phyloP scores from a whole-genome alignment of 352 stramenopile genomes.

The Saprolegnia diclina region DNA sequence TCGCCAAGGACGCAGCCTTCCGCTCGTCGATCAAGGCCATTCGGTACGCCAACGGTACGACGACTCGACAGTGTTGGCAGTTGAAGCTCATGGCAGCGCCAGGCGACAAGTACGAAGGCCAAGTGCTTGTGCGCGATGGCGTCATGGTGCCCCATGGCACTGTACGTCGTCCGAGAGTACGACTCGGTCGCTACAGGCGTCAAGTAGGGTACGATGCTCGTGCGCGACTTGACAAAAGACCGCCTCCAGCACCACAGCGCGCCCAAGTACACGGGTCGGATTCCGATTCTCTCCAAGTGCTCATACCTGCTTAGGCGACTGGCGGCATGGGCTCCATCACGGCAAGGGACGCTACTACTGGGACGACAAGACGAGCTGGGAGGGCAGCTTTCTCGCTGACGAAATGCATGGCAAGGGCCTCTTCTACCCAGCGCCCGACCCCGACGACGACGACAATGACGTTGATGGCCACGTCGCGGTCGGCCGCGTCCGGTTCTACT shows the following conservation, averaged over 20 bases:
- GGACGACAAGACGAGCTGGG: constrained; percentile 49
- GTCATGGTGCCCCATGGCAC: constrained; percentile 47
- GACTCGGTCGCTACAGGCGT: not conserved
- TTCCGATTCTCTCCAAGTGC: not conserved
- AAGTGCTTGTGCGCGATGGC: constrained; percentile 37
- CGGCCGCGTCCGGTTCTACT: constrained; percentile 48
- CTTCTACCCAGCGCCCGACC: constrained; percentile 32
- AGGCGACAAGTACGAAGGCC: constrained; percentile 55
- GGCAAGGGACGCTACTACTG: constrained; percentile 53
- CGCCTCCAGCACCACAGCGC: not conserved
- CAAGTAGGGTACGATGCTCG: constrained; percentile 45
- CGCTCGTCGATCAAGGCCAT: constrained; percentile 29
- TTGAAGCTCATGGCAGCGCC: not conserved
- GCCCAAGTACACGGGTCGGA: constrained; percentile 5
- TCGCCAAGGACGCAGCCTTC: not conserved
- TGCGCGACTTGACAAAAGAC: constrained; percentile 32
- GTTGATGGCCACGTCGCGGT: constrained; percentile 6
- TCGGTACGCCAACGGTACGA: constrained; percentile 48
- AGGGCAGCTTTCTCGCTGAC: constrained; percentile 49
- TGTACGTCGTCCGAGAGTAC: not conserved
- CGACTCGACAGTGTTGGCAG: not conserved
- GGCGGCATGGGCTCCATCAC: constrained; percentile 57
- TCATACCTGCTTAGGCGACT: constrained; percentile 32
- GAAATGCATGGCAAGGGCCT: constrained; percentile 58
- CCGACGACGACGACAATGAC: constrained; percentile 28